Evolutionary conservation across 2,329 filamentous ascomycete genomes (phyloP), one percentile per base, ranked within the genome.

Genomic region (Exophiala spinifera): DNA sequence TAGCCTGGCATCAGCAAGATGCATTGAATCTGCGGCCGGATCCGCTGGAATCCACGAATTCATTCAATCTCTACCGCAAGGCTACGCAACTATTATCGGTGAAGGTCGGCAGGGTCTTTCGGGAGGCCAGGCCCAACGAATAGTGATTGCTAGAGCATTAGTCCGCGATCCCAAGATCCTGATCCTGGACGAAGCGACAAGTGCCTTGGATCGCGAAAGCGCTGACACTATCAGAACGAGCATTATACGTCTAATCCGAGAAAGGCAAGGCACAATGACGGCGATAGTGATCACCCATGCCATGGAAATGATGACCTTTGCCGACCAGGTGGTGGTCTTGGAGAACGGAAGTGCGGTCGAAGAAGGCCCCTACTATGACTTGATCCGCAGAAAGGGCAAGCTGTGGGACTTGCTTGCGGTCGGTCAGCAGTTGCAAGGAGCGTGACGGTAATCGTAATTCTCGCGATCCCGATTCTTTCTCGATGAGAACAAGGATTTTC

Each of bases 171-270:
- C 91, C 0, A 78, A 80, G 37, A 75, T 96, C 1, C 72, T 96
- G 14, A 79, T 96, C 1, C 73, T 96, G 1, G 92, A 97, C 64
- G 91, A 96, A 72, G 89, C 91, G 1, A 96, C 91, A 0, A 88
- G 85, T 21, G 86, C 87, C 0, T 75, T 97, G 0, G 91, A 96
- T 65, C 77, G 79, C 0, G 81, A 85, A 61, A 86, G 80, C 36
- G 85, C 88, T 0, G 78, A 78, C 2, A 71, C 79, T 1, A 79
- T 96, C 3, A 76, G 87, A 11, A 71, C 79, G 7, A 86, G 86
- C 0, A 76, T 95, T 46, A 56, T 19, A 51, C 56, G 42, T 39
- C 49, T 59, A 33, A 25, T 46, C 28, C 52, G 20, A 63, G 64
- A 11, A 58, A 64, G 3, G 39, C 74, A 73, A 0, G 40, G 37